phyloP scores from a whole-genome alignment of 1,284 basidiomycete species.

The Rhizoctonia solani region DNA sequence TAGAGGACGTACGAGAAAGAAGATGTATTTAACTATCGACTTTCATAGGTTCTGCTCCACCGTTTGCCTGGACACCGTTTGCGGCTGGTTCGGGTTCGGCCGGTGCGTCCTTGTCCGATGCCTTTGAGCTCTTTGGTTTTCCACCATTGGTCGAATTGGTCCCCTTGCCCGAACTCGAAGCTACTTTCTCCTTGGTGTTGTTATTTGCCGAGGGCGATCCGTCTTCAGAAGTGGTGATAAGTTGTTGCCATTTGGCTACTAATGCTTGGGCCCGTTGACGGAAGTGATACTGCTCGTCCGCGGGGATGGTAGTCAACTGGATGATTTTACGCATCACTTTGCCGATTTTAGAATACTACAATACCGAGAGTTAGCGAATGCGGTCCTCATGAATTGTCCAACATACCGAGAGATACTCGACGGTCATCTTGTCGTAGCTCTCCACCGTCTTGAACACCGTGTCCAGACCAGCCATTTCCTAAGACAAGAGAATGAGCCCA shows the following conservation, averaged over 20 bases:
- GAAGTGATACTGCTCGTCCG: slow-evolving; percentile 87
- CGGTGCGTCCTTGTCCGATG: slow-evolving; percentile 30
- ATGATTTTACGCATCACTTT: slow-evolving; percentile 98
- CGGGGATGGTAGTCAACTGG: slow-evolving; percentile 70
- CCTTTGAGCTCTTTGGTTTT: no score
- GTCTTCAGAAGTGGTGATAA: slow-evolving; percentile 27
- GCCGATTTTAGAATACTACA: slow-evolving; percentile 91
- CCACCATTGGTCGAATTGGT: slow-evolving; percentile 26
- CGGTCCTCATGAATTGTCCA: slow-evolving; percentile 27
- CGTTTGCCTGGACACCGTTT: slow-evolving; percentile 2
- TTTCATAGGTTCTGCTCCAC: slow-evolving; percentile 7
- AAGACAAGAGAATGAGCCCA: slow-evolving; percentile 11
- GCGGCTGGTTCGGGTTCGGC: slow-evolving; percentile 34
- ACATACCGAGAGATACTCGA: slow-evolving; percentile 78
- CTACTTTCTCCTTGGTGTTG: no score
- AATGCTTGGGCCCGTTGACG: slow-evolving; percentile 73
- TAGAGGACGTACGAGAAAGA: no score
- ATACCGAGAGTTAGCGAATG: slow-evolving; percentile 7
- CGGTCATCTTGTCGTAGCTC: slow-evolving; percentile 78
- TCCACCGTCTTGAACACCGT: slow-evolving; percentile 83
- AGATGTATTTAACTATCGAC: slow-evolving; percentile 13
- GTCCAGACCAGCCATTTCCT: slow-evolving; percentile 83
- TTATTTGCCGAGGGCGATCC: background rate
- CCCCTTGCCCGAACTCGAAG: slow-evolving; percentile 7
- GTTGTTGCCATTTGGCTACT: slow-evolving; percentile 73